Percentiles rank a stretch among this genome's conserved stretches.
These are phyloP conservation scores for Leptographium radiaticola DNA, from an alignment of 2,329 filamentous ascomycete species.

Conservation along the genomic window DNA sequence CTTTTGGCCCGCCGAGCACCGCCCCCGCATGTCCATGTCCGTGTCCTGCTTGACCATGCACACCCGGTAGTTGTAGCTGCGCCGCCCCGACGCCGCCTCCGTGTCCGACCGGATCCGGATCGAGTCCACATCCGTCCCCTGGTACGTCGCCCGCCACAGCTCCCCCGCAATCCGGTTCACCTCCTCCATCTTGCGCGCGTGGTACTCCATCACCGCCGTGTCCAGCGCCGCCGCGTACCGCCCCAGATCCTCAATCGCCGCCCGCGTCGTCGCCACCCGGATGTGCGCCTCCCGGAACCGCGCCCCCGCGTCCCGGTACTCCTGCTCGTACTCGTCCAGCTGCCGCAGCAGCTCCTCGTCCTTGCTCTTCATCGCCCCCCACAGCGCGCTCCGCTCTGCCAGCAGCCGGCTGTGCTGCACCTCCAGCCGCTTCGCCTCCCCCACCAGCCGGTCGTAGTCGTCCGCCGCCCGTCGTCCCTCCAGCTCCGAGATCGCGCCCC, in stretches of 20 bases:
- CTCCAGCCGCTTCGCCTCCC: constrained; percentile 56
- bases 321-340: constrained; percentile 67
- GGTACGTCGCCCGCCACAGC: constrained; percentile 94
- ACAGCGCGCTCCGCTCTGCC: constrained; percentile 59
- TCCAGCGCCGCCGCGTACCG: constrained; percentile 77
- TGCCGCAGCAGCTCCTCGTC: constrained; percentile 65
- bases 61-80: constrained; percentile 92
- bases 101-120: constrained; percentile 90
- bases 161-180: constrained; percentile 92
- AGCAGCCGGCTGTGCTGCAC: constrained; percentile 54
- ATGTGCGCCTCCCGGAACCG: constrained; percentile 83
- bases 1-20: constrained; percentile 92
- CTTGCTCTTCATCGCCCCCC: constrained; percentile 71
- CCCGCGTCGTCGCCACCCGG: constrained; percentile 81
- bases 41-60: constrained; percentile 96
- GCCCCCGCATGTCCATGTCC: constrained; percentile 98
- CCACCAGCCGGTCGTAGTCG: constrained; percentile 62
- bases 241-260: constrained; percentile 78
- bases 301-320: constrained; percentile 70
- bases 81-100: constrained; percentile 43
- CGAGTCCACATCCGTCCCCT: constrained; percentile 92
- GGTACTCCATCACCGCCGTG: constrained; percentile 95
- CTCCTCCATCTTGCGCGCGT: constrained; percentile 94
- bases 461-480: constrained; percentile 69
- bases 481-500: constrained; percentile 58